Percentiles rank a stretch among this genome's conserved stretches.
These are phyloP conservation scores for Schizochytrium sp. DNA, from an alignment of 108 stramenopile genomes.

Conservation along the genomic window DNA sequence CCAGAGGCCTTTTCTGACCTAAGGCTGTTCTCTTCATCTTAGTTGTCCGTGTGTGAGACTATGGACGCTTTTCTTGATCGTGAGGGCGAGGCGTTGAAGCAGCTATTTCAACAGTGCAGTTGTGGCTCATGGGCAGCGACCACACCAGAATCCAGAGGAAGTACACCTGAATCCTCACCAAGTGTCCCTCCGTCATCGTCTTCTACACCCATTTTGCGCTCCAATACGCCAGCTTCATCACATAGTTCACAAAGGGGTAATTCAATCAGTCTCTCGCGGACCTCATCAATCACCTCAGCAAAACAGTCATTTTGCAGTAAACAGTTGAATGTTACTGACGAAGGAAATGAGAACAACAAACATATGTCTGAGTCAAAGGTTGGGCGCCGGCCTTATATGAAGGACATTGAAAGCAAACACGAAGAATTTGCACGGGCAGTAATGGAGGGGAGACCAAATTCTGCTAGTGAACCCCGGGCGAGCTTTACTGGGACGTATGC, in stretches of 20 bases:
- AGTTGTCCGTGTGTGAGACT: too few relatives aligned
- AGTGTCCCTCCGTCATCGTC: not conserved
- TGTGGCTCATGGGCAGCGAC: conserved; percentile 36
- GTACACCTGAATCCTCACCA: not conserved
- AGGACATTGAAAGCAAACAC: not conserved
- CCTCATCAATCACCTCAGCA: too few relatives aligned
- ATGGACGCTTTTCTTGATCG: conserved; percentile 21
- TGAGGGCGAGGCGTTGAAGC: not conserved
- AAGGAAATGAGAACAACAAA: not conserved
- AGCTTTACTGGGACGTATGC: conserved; percentile 50
- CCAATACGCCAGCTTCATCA: too few relatives aligned
- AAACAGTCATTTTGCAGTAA: too few relatives aligned
- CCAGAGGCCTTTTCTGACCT: too few relatives aligned
- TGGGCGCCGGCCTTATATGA: not conserved
- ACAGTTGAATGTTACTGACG: too few relatives aligned
- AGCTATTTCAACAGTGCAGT: conserved; percentile 22
- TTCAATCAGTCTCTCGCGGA: too few relatives aligned
- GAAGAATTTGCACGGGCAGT: not conserved
- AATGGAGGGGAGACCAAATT: not conserved
- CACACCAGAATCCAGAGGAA: not conserved
- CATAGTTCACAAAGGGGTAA: too few relatives aligned
- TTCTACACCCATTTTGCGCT: too few relatives aligned
- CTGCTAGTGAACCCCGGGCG: not conserved
- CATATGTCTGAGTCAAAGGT: not conserved
- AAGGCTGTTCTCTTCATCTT: too few relatives aligned